A percentile compares a stretch with the other conserved stretches of the same genome.
phyloP scores from a whole-genome alignment of 2,329 filamentous ascomycete genomes.

The Botrytis sinoallii region DNA sequence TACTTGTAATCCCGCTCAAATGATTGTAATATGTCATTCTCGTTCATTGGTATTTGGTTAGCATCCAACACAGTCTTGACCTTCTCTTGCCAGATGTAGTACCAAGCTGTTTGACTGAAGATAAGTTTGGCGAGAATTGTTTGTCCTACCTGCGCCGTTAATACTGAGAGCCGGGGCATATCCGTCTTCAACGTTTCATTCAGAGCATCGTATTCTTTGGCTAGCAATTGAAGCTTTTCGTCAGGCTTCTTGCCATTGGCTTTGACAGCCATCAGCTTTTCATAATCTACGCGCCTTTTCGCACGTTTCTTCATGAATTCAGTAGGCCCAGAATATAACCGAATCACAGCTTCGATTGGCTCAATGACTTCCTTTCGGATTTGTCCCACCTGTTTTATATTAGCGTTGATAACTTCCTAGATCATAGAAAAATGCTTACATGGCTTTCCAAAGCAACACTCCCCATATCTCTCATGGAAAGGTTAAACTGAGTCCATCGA shows the following conservation, averaged over 20 bases:
- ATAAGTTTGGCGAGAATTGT: conserved; percentile 81
- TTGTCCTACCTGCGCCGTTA: conserved; percentile 82
- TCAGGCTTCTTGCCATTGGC: conserved; percentile 83
- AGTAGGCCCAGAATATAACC: conserved; percentile 78
- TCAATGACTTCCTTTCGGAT: conserved; percentile 82
- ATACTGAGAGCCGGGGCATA: conserved; percentile 74
- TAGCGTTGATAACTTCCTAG: conserved; percentile 18
- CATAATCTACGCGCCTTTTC: conserved; percentile 88
- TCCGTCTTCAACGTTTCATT: conserved; percentile 94
- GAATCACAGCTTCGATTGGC: conserved; percentile 75
- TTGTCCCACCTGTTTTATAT: conserved; percentile 48
- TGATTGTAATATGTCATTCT: conserved; percentile 69
- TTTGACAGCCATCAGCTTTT: conserved; percentile 73
- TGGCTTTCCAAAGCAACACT: conserved; percentile 81
- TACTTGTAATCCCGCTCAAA: conserved; percentile 79
- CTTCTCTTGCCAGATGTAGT: conserved; percentile 78
- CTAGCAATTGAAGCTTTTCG: conserved; percentile 76
- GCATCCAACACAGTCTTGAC: conserved; percentile 71
- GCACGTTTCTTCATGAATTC: conserved; percentile 91
- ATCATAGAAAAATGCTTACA: conserved; percentile 48
- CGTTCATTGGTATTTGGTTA: conserved; percentile 58
- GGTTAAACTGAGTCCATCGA: conserved; percentile 90
- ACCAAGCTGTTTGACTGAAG: conserved; percentile 81
- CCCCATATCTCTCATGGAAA: conserved; percentile 81
- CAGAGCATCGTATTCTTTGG: conserved; percentile 78